phyloP scores from a whole-genome alignment of 2,329 filamentous ascomycete genomes.

The Diaporthe ampelina region DNA sequence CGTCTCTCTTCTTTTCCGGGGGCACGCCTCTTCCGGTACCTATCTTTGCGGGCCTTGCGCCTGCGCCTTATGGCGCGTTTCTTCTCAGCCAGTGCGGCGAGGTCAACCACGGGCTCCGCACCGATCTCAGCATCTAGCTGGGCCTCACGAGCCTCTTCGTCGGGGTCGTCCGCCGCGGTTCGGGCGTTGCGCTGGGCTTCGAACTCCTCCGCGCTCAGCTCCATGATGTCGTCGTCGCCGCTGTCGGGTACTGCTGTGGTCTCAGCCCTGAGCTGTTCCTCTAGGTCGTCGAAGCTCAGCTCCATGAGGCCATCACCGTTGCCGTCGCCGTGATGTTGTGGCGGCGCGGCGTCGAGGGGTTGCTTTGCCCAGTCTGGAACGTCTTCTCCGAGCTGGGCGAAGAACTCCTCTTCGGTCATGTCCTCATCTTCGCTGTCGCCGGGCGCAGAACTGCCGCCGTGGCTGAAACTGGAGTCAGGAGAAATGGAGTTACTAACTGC shows the following conservation, averaged over 20 bases:
- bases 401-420: slow-evolving; percentile 22
- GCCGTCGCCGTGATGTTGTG: neutral
- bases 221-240: neutral
- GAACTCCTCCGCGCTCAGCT: neutral
- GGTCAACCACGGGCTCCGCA: too few relatives aligned
- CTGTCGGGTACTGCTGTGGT: neutral
- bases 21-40: neutral
- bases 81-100: too few relatives aligned
- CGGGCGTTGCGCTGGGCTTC: neutral
- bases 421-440: neutral
- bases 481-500: neutral
- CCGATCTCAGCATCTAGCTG: too few relatives aligned
- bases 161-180: too few relatives aligned
- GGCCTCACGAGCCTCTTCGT: too few relatives aligned
- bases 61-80: too few relatives aligned
- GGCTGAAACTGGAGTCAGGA: neutral
- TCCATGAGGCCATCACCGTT: neutral
- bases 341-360: neutral
- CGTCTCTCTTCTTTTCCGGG: too few relatives aligned
- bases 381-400: neutral
- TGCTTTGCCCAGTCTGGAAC: neutral
- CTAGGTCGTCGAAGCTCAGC: neutral
- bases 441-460: neutral
- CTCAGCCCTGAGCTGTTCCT: slow-evolving; percentile 3
- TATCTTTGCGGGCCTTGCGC: neutral